phyloP scores from a whole-genome alignment of 129 eudicot genomes.

The Sambucus nigra region DNA sequence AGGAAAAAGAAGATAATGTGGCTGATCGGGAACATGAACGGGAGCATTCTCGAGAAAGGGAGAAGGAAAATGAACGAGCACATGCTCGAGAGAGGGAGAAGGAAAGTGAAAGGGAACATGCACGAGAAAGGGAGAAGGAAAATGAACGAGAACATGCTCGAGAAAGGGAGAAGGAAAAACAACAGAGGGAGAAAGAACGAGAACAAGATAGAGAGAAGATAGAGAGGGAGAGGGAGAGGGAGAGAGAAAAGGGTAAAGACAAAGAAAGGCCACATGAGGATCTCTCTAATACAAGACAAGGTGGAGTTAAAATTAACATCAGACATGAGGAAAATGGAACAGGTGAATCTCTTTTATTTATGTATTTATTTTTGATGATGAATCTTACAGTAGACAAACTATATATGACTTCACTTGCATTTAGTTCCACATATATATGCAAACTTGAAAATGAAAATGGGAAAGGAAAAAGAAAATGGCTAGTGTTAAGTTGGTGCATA shows the following conservation, averaged over 20 bases:
- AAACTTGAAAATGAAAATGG: too few relatives aligned
- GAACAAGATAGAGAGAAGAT: conserved; percentile 24
- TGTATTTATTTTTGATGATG: background rate
- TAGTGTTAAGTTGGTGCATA: too few relatives aligned
- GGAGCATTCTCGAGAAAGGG: conserved; percentile 43
- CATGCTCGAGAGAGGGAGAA: conserved; percentile 33
- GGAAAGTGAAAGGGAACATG: conserved; percentile 33
- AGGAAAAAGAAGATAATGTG: conserved; percentile 36
- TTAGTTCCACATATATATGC: too few relatives aligned
- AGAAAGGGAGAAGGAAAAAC: conserved; percentile 33
- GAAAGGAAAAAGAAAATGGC: too few relatives aligned
- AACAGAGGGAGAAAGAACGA: conserved; percentile 16
- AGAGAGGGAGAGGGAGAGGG: conserved; percentile 39
- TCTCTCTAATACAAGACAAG: conserved; percentile 28
- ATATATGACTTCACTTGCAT: too few relatives aligned
- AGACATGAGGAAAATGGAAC: conserved; percentile 41
- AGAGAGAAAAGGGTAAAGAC: conserved; percentile 53
- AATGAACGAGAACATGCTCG: conserved; percentile 25
- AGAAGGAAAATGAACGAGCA: conserved; percentile 31
- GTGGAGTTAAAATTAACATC: conserved; percentile 32
- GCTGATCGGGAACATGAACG: conserved; percentile 39
- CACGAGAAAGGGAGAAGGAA: conserved; percentile 27
- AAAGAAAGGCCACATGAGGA: conserved; percentile 61
- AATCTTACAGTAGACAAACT: too few relatives aligned
- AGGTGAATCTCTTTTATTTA: background rate